Base-by-base conservation (phyloP, 1,139 yeast genomes). In the Candida sojae region DNA sequence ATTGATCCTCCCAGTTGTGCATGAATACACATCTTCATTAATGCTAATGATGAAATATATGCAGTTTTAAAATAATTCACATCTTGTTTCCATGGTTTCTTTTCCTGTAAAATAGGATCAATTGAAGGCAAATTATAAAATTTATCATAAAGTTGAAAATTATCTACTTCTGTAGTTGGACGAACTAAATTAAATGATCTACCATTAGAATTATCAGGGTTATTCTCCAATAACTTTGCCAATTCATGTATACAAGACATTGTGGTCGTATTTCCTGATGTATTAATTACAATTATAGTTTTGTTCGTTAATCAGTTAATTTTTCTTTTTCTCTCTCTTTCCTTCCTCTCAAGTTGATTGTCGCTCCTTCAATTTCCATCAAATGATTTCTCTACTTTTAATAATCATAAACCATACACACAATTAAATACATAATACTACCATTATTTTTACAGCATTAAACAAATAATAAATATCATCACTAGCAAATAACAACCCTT, bases 1-100 rank as follows among this genome's bases (percentile, higher is more conserved):
- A 90, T 85, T n/a, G 87, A 73, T 0, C 96, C 96, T 5, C 98
- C 98, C 1, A 83, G 72, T 34, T 87, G 73, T 0, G 98, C 95
- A 66, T 92, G 97, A 31, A 82, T 73, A 3, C 89, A 67, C 90
- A 92, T 91, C 61, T 91, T 89, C 51, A 82, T 70, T 42, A 89
- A 67, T 0, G 97, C 96, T 39, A 89, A 64, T 3, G 92, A 76
- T 5, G 96, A 87, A 2, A 93, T 77, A 51, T 80, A 75, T 3
- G 83, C 89, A 10, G 79, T 77, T 44, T 78, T 79, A 67, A 90
- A 91, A 60, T 83, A 88, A 42, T 80, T 76, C 2, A 84, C 79
- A 58, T 73, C 70, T 23, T 57, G 57, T 48, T 67, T 70, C 80
- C 80, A 76, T 12, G 80, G 80, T 37, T 68, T 55, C 4, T 59